These are phyloP conservation scores for Vaccinium myrtillus DNA, from an alignment of 148 eudicot species.

Conservation along the genomic window DNA sequence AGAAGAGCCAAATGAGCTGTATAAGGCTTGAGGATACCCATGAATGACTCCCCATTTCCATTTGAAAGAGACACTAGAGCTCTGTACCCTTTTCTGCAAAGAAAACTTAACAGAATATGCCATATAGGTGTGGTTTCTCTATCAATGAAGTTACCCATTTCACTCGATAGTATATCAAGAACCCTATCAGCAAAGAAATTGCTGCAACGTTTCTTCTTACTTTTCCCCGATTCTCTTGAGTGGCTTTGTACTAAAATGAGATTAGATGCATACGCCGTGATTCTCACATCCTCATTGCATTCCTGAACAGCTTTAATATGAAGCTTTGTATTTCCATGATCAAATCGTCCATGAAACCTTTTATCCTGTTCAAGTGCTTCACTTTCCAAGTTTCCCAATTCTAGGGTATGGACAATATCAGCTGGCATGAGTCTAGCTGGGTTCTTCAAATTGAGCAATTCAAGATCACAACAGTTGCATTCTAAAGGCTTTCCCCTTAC, in stretches of 20 bases:
- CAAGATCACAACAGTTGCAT: constrained; percentile 77
- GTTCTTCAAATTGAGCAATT: constrained; percentile 45
- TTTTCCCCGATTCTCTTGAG: constrained; percentile 34
- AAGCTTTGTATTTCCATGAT: constrained; percentile 40
- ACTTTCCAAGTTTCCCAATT: constrained; percentile 25
- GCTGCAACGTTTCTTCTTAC: constrained; percentile 26
- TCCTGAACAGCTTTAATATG: constrained; percentile 47
- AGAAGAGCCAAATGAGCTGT: constrained; percentile 61
- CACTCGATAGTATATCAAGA: constrained; percentile 54
- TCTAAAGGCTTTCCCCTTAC: constrained; percentile 70
- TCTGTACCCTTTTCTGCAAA: constrained; percentile 52
- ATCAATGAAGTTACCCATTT: constrained; percentile 26
- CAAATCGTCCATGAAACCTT: constrained; percentile 28
- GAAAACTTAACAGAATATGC: constrained; percentile 77
- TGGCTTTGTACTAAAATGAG: constrained; percentile 45
- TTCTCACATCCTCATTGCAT: constrained; percentile 20
- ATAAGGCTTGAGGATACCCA: constrained; percentile 70
- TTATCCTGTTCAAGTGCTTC: constrained; percentile 24
- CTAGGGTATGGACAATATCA: constrained; percentile 24
- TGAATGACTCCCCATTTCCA: constrained; percentile 41
- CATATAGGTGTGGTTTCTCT: constrained; percentile 53
- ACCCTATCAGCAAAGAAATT: constrained; percentile 61
- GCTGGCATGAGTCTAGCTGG: constrained; percentile 18
- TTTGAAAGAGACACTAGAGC: constrained; percentile 56
- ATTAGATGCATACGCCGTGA: constrained; percentile 24